Evolutionary conservation across 352 stramenopile species (phyloP), one percentile per base, ranked within the genome.

Genomic region (Peronospora belbahrii): DNA sequence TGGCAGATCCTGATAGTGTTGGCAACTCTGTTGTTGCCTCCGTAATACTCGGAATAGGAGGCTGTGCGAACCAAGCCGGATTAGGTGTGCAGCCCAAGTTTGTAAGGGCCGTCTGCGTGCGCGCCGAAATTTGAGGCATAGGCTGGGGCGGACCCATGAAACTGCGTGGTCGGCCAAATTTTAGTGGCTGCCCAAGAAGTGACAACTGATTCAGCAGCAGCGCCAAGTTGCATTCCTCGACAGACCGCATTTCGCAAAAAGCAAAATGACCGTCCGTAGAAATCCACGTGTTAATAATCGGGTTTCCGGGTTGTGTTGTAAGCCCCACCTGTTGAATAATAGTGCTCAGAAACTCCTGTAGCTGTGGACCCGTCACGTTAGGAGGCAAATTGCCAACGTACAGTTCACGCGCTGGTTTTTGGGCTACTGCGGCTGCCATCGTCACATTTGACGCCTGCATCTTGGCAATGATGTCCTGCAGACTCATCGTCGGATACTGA

Each of bases 261-360:
- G 83, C 83, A 43, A 92, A 94, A 24, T 91, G 80, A 18, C 80
- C 80, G 33, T 92, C 83, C 2, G 75, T 83, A 8, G 83, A 94
- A 38, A 88, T 84, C 83, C 83, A 94, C 46, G 80, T 89, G 48
- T 77, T 86, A 31, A 89, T 33, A 46, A 94, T 94, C 5, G 83
- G 80, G 34, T 88, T 91, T 0, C 83, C 83, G 13, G 77, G 74
- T 31, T 90, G 75, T 10, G 73, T 68, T 3, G 62, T 82, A 25
- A 94, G 65, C 2, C 83, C 83, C 24, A 94, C 80, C 44, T 94
- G 80, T 41, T 89, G 80, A 40, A 94, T 89, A 48, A 94, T 94
- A 14, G 83, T 92, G 15, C 78, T 80, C 10, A 94, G 39, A 40
- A 89, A 94, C 37, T 94, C 80, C 40, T 94, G 83, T 1, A 94